These are phyloP conservation scores for Sphagnum fallax DNA, from an alignment of 228 moss, liverwort and hornwort species.

Conservation along the genomic window DNA sequence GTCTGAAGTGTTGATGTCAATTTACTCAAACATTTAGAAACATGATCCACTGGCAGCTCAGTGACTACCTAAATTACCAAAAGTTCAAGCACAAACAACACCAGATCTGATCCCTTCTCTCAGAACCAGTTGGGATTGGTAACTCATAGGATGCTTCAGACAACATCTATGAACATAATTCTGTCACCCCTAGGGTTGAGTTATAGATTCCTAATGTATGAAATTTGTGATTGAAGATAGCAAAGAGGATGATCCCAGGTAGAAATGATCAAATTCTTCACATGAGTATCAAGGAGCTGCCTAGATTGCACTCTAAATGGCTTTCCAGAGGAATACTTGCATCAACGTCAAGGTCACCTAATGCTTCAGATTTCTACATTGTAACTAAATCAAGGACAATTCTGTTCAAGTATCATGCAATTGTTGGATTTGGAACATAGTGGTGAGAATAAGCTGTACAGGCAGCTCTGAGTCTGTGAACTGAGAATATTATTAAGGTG, in stretches of 20 bases:
- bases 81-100: not conserved
- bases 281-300: not conserved
- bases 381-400: not conserved
- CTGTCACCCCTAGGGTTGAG: not conserved
- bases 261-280: not conserved
- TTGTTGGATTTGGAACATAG: not conserved
- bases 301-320: not conserved
- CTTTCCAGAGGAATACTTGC: not conserved
- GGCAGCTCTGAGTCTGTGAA: not conserved
- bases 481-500: not conserved
- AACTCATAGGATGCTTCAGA: not conserved
- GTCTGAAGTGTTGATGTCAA: slow-evolving; percentile 27
- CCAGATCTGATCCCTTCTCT: not conserved
- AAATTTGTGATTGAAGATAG: not conserved
- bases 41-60: not conserved
- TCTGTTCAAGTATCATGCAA: not conserved
- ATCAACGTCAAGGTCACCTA: not conserved
- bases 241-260: not conserved
- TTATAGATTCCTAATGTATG: too few species aligned
- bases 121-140: not conserved
- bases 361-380: not conserved
- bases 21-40: slow-evolving; percentile 3
- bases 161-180: not conserved
- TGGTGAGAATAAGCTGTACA: not conserved
- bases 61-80: not conserved